Percentiles rank a stretch among this genome's conserved stretches.
phyloP scores from a whole-genome alignment of 192 early-diverging fungal species.

The Paraglomus occultum region DNA sequence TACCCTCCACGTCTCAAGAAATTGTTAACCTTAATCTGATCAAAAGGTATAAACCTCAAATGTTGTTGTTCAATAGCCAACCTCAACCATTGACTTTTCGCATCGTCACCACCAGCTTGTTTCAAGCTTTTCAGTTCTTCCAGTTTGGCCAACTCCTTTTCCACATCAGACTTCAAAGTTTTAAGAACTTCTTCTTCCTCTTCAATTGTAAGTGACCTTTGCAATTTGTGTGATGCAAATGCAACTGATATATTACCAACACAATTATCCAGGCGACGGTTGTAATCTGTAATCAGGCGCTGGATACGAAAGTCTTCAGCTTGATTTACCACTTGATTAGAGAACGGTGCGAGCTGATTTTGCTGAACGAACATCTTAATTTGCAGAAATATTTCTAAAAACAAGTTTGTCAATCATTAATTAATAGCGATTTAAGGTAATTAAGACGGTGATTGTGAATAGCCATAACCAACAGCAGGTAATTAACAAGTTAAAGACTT shows the following conservation, averaged over 20 bases:
- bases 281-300: not conserved
- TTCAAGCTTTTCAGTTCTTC: constrained; percentile 1
- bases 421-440: too few relatives aligned
- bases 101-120: not conserved
- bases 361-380: not conserved
- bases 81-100: not conserved
- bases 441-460: too few relatives aligned
- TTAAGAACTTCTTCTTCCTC: constrained; percentile 6
- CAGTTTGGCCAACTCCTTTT: not conserved
- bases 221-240: not conserved
- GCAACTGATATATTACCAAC: constrained; percentile 1
- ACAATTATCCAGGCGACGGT: constrained; percentile 1
- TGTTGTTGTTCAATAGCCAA: constrained; percentile 1
- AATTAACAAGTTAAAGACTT: too few relatives aligned
- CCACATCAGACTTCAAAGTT: not conserved
- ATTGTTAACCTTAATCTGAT: constrained; percentile 3
- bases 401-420: too few relatives aligned
- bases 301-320: constrained; percentile 12
- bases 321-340: not conserved
- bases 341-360: not conserved
- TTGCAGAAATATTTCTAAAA: not conserved
- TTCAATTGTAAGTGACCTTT: not conserved
- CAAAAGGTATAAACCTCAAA: constrained; percentile 7
- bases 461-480: too few relatives aligned
- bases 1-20: constrained; percentile 10